These are phyloP conservation scores for Ophiostoma fasciatum DNA, from an alignment of 2,329 filamentous ascomycete genomes.

Conservation along the genomic window DNA sequence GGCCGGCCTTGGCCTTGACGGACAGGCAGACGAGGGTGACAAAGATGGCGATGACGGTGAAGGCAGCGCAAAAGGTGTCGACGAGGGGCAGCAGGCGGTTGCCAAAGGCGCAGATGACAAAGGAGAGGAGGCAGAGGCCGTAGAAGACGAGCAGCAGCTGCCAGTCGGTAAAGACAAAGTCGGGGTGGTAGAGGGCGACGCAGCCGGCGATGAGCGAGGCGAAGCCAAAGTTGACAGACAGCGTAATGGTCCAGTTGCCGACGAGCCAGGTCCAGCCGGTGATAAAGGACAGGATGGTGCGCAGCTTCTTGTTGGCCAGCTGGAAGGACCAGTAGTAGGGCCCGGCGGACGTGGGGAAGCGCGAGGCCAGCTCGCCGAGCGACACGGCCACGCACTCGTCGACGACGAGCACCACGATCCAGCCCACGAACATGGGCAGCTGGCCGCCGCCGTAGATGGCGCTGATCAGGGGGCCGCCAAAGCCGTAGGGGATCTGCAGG, in stretches of 20 bases:
- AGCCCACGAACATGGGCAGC: slow-evolving; percentile 32
- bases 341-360: slow-evolving; percentile 8
- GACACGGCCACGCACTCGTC: slow-evolving; percentile 34
- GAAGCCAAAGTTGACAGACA: slow-evolving; percentile 72
- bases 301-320: slow-evolving; percentile 46
- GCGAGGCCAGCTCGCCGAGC: slow-evolving; percentile 7
- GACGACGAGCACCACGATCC: slow-evolving; percentile 39
- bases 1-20: slow-evolving; percentile 18
- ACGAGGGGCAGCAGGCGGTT: slow-evolving; percentile 27
- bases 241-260: slow-evolving; percentile 67
- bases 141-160: slow-evolving; percentile 8
- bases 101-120: slow-evolving; percentile 19
- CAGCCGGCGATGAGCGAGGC: slow-evolving; percentile 46
- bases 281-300: slow-evolving; percentile 52
- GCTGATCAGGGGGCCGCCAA: slow-evolving; percentile 8
- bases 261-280: slow-evolving; percentile 65
- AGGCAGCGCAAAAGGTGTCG: slow-evolving; percentile 29
- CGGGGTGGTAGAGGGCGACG: slow-evolving; percentile 38
- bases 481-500: slow-evolving; percentile 10
- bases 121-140: slow-evolving; percentile 5
- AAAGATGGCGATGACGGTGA: slow-evolving; percentile 31
- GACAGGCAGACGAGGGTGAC: slow-evolving; percentile 35
- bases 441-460: slow-evolving; percentile 8
- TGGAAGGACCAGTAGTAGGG: slow-evolving; percentile 72
- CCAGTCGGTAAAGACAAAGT: slow-evolving; percentile 8